Percentiles rank a stretch among this genome's conserved stretches.
phyloP scores from a whole-genome alignment of 1,284 basidiomycete species.

The Acaromyces ingoldii region DNA sequence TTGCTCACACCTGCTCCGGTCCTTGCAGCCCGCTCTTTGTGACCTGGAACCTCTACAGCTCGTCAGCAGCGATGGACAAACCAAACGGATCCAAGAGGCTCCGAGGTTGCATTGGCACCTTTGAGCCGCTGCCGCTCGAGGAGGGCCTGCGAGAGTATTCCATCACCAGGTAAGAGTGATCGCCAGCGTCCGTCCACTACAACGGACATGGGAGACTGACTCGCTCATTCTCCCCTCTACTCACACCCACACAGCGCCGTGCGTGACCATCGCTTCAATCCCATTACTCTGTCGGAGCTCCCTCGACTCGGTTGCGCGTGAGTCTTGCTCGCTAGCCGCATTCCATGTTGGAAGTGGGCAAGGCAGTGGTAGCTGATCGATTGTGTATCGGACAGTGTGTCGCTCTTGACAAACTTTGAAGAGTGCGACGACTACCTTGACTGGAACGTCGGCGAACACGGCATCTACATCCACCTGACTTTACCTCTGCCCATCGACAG shows the following conservation, averaged over 20 bases:
- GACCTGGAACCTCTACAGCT: constrained; percentile 75
- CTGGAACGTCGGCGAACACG: constrained; percentile 87
- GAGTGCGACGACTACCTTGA: constrained; percentile 77
- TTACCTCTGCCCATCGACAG: constrained; percentile 58
- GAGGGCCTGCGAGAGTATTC: constrained; percentile 84
- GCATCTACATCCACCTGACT: constrained; percentile 81
- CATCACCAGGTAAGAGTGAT: constrained; percentile 65
- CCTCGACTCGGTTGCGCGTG: constrained; percentile 76
- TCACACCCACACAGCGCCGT: constrained; percentile 50
- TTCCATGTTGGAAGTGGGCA: no score
- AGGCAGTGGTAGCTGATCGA: neutral
- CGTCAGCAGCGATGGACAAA: constrained; percentile 13
- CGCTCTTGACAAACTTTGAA: constrained; percentile 87
- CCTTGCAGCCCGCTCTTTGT: constrained; percentile 90
- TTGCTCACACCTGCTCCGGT: no score
- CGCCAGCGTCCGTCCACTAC: no score
- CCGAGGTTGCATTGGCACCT: constrained; percentile 92
- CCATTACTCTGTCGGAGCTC: constrained; percentile 72
- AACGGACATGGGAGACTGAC: constrained; percentile 46
- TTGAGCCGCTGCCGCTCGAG: constrained; percentile 69
- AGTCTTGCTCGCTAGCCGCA: constrained; percentile 39
- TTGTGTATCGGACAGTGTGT: constrained; percentile 60
- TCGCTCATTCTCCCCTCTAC: constrained; percentile 48
- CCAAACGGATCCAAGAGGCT: constrained; percentile 62
- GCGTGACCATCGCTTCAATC: constrained; percentile 57